Conservation (phyloP, 2,329 filamentous ascomycete genomes). For the Cercospora janseana region DNA sequence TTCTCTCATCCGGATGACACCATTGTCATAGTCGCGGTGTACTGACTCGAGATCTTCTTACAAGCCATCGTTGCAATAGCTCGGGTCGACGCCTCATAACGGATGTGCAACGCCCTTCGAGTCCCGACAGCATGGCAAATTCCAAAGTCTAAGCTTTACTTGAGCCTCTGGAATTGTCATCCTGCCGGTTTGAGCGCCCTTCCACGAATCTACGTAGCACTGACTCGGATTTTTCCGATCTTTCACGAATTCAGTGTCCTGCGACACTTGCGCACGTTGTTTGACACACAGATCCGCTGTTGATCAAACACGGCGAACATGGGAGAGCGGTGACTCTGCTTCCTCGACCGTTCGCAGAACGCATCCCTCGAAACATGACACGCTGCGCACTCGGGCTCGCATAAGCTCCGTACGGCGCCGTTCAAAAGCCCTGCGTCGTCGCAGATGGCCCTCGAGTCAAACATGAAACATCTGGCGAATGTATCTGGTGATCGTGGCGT, state of each 20-base stretch:
- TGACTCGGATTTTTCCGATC: conserved; percentile 15
- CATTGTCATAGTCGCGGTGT: conserved; percentile 15
- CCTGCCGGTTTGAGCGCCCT: conserved; percentile 14
- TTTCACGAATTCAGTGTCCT: neutral
- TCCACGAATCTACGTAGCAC: conserved; percentile 7
- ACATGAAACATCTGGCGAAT: too few relatives aligned
- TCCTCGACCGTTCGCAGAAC: too few relatives aligned
- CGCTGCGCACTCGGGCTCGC: too few relatives aligned
- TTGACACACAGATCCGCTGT: conserved; percentile 10
- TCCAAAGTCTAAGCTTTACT: neutral
- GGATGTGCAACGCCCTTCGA: neutral
- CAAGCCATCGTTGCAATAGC: conserved; percentile 14
- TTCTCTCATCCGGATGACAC: neutral
- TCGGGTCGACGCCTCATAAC: neutral
- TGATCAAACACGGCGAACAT: conserved; percentile 17
- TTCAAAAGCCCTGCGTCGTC: too few relatives aligned
- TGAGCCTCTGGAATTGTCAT: conserved; percentile 7
- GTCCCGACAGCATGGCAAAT: conserved; percentile 4
- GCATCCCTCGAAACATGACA: too few relatives aligned
- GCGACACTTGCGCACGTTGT: too few relatives aligned
- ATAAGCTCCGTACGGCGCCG: too few relatives aligned
- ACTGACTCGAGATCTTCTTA: conserved; percentile 13
- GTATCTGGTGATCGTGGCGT: too few relatives aligned
- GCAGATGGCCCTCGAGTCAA: too few relatives aligned
- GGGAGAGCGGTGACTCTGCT: too few relatives aligned